Evolutionary conservation across 169 alveolate species (phyloP).

Genomic region (Theileria sp.): DNA sequence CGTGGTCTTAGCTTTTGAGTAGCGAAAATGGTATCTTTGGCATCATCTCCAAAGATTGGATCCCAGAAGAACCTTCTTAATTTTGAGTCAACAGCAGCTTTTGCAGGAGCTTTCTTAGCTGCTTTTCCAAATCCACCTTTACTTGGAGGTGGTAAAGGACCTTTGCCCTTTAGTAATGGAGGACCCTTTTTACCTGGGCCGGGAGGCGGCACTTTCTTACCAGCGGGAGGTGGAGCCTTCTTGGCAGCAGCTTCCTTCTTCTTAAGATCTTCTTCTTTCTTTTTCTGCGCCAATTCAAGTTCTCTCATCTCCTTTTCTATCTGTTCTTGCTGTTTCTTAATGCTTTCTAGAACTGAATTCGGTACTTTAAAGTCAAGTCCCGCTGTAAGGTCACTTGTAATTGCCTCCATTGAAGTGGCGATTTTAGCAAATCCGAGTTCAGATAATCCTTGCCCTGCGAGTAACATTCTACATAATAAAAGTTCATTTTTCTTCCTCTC

Average conservation of each 20-base stretch:
- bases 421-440: constrained; percentile 63
- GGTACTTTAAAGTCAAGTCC: constrained; percentile 68
- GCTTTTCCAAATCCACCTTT: constrained; percentile 31
- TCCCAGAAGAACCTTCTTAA: constrained; percentile 88
- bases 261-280: constrained; percentile 54
- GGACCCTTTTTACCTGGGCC: constrained; percentile 66
- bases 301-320: constrained; percentile 51
- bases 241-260: constrained; percentile 57
- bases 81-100: constrained; percentile 75
- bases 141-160: constrained; percentile 44
- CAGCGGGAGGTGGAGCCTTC: constrained; percentile 52
- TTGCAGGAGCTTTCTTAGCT: constrained; percentile 17
- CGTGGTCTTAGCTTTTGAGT: constrained; percentile 75
- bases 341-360: constrained; percentile 64
- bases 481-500: constrained; percentile 45
- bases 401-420: constrained; percentile 29
- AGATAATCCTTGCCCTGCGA: constrained; percentile 75
- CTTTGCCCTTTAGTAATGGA: constrained; percentile 65
- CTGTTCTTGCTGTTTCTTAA: constrained; percentile 56
- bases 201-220: constrained; percentile 70
- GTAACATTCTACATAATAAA: constrained; percentile 53
- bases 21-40: constrained; percentile 83
- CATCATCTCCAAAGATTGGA: constrained; percentile 84
- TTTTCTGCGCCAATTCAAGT: constrained; percentile 41
- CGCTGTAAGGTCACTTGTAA: constrained; percentile 32